Evolutionary conservation across 2,329 filamentous ascomycete genomes (phyloP), one percentile per base, ranked within the genome.

Genomic region (Hypoxylon sp.): DNA sequence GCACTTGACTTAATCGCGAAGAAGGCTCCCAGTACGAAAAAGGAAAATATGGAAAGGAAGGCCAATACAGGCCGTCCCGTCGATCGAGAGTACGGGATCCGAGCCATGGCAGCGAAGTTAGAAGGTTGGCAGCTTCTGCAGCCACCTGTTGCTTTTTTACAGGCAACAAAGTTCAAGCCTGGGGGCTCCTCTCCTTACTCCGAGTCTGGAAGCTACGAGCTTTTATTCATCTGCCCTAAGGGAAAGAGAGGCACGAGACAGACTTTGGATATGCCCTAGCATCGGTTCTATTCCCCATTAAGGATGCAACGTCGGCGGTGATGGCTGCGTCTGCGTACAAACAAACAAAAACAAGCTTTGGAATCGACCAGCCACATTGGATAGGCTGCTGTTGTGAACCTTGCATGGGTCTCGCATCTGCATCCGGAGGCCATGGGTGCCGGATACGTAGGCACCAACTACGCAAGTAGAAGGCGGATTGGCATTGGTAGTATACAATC

Each of bases 21-120:
- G 49, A 81, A 72, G 20, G 79, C 33, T 42, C 77, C 77, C 13
- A 83, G 70, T 14, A 81, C 62, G 48, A 82, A 75, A 37, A 82
- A 70, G 6, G 78, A 79, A 7, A 80, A 66, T 8, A 76, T 71
- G 2, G 79, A 75, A 30, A 81, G 48, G 54, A 76, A 60, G 46
- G 70, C 62, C 22, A 78, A 57, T 13, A 76, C 62, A 31, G 74
- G 68, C 56, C 77, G 73, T 42, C 76, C 72, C 17, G 76, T 69
- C 31, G 74, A 68, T 46, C 66, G 69, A 50, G 59, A 35, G 54
- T 73, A 66, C 8, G 40, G 40, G 40, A 62, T 62, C 40, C 46
- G 49, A 54, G 60, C 68, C 75, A 77, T 76, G 14, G 20, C 66
- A 51, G 46, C 31, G 59, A 50, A 40, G 42, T 51, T n/a, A 30